phyloP scores from a whole-genome alignment of 164 flowering plant species.

The Akebia trifoliata region DNA sequence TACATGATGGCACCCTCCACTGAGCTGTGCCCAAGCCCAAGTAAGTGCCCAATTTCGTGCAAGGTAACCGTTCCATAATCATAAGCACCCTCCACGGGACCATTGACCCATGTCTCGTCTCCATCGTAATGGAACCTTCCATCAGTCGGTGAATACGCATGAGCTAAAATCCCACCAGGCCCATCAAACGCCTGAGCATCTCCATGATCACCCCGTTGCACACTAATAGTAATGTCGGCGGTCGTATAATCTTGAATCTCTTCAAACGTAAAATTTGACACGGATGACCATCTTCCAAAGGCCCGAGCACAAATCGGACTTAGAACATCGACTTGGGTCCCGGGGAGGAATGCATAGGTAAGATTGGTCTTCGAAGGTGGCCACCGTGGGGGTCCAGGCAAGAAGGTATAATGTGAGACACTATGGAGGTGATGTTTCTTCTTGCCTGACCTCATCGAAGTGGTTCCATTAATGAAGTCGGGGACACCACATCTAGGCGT shows the following conservation, averaged over 20 bases:
- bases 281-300: constrained; percentile 13
- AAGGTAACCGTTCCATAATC: constrained; percentile 21
- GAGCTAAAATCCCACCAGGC: constrained; percentile 20
- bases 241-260: background rate
- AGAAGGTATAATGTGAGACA: constrained; percentile 18
- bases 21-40: constrained; percentile 24
- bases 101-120: constrained; percentile 12
- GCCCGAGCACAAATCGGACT: constrained; percentile 3
- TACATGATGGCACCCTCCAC: constrained; percentile 26
- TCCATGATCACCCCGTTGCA: constrained; percentile 14
- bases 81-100: background rate
- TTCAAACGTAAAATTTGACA: constrained; percentile 18
- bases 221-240: constrained; percentile 16
- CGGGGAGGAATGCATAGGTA: constrained; percentile 18
- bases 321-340: background rate
- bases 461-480: constrained; percentile 24
- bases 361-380: constrained; percentile 15
- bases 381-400: constrained; percentile 19
- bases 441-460: constrained; percentile 2
- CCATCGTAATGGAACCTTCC: constrained; percentile 25
- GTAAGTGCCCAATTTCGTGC: constrained; percentile 32
- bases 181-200: constrained; percentile 30
- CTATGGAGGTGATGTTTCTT: constrained; percentile 10
- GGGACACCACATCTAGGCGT: constrained; percentile 28
- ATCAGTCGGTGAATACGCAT: constrained; percentile 18